A percentile compares a stretch with the other conserved stretches of the same genome.
These are phyloP conservation scores for Aspergillus campestris DNA, from an alignment of 495 filamentous ascomycete genomes.

Conservation along the genomic window DNA sequence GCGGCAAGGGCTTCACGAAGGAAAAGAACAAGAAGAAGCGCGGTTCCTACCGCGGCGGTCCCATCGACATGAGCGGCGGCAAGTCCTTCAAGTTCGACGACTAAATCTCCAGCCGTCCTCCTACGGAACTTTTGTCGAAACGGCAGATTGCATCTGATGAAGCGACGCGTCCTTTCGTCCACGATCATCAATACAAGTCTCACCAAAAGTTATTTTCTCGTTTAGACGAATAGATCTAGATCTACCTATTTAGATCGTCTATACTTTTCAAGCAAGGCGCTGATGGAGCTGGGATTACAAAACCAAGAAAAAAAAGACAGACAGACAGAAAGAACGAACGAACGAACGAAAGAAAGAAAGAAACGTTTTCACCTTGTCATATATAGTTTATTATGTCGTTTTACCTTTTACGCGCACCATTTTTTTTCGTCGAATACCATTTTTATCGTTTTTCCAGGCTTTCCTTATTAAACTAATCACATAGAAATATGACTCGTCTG, in stretches of 20 bases:
- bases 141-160: neutral
- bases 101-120: conserved; percentile 29
- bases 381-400: too few relatives aligned
- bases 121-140: neutral
- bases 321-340: neutral
- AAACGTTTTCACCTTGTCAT: too few relatives aligned
- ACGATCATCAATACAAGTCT: neutral
- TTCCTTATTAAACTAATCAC: too few relatives aligned
- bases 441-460: too few relatives aligned
- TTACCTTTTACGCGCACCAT: too few relatives aligned
- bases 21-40: conserved; percentile 96
- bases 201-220: conserved; percentile 3
- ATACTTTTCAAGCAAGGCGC: conserved; percentile 20
- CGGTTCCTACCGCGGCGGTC: conserved; percentile 78
- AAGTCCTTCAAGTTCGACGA: conserved; percentile 84
- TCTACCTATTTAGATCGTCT: conserved; percentile 2
- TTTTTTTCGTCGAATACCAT: too few relatives aligned
- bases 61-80: conserved; percentile 60
- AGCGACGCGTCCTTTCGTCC: neutral
- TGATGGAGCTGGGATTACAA: conserved; percentile 16
- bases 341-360: too few relatives aligned
- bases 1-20: conserved; percentile 97
- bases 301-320: neutral
- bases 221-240: conserved; percentile 14
- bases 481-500: too few relatives aligned